These are phyloP conservation scores for Sarcocystis neurona DNA, from an alignment of 169 alveolate species.

Conservation along the genomic window DNA sequence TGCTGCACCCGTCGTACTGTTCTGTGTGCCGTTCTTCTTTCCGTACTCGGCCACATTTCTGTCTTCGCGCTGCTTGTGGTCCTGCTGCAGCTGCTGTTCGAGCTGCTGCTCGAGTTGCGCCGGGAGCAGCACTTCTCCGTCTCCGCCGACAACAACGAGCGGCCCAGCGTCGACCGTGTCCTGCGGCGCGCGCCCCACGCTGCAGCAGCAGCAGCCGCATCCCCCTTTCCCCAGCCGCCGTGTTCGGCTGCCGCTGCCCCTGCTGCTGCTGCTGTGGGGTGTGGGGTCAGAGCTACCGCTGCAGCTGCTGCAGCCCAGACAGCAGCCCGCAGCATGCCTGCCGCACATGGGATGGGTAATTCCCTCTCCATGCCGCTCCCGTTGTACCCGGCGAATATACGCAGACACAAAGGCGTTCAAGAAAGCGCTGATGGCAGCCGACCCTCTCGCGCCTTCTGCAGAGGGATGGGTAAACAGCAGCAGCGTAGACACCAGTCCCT, in stretches of 20 bases:
- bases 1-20: background rate
- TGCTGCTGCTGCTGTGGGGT: background rate
- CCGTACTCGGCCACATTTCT: too few species aligned
- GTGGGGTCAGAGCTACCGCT: background rate
- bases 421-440: conserved; percentile 21
- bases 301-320: conserved; percentile 69
- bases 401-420: conserved; percentile 27
- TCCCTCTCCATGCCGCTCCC: conserved; percentile 44
- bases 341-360: background rate
- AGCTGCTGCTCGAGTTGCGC: too few species aligned
- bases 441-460: background rate
- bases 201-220: conserved; percentile 22
- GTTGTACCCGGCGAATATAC: conserved; percentile 32
- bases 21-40: background rate
- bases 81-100: too few species aligned
- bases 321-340: conserved; percentile 79
- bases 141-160: too few species aligned
- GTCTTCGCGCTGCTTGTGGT: too few species aligned
- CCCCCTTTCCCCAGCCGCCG: background rate
- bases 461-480: conserved; percentile 34
- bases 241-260: background rate
- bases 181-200: too few species aligned
- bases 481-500: conserved; percentile 6
- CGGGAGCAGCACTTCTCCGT: too few species aligned
- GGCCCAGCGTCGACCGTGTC: too few species aligned